phyloP scores from a whole-genome alignment of 2,329 filamentous ascomycete genomes.

The Hypoxylon sp. region DNA sequence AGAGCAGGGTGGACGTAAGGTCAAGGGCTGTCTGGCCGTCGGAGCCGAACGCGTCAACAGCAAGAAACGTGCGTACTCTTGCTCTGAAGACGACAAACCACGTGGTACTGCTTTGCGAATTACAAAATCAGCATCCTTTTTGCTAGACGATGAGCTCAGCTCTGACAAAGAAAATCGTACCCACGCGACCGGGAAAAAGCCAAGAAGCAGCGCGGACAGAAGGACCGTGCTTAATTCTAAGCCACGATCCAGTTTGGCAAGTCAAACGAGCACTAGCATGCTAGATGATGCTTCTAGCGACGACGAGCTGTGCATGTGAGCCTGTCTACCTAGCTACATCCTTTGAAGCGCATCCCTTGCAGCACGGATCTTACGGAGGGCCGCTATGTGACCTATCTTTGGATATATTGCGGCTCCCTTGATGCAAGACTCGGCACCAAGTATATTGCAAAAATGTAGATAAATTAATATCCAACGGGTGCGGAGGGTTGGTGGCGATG shows the following conservation, averaged over 20 bases:
- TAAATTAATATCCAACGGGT: conserved; percentile 15
- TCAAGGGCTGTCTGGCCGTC: conserved; percentile 1
- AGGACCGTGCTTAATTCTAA: conserved; percentile 19
- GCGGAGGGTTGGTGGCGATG: conserved; percentile 17
- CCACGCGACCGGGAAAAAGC: conserved; percentile 18
- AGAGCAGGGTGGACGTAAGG: not conserved
- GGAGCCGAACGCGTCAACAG: conserved; percentile 25
- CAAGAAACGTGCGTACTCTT: conserved; percentile 41
- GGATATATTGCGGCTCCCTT: conserved; percentile 12
- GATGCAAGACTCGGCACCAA: conserved; percentile 14
- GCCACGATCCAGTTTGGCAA: conserved; percentile 33
- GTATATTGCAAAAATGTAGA: conserved; percentile 11
- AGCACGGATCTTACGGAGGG: not conserved
- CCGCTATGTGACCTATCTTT: conserved; percentile 10
- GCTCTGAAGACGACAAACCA: conserved; percentile 29
- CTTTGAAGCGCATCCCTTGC: not conserved
- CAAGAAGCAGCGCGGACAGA: conserved; percentile 31
- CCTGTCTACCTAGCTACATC: not conserved
- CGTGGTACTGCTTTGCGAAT: not conserved
- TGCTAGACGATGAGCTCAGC: conserved; percentile 35
- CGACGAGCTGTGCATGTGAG: conserved; percentile 46
- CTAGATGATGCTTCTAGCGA: conserved; percentile 41
- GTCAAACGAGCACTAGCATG: conserved; percentile 18
- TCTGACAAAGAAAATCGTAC: conserved; percentile 42
- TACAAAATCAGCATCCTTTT: conserved; percentile 5